These are phyloP conservation scores for Aulographum hederae DNA, from an alignment of 2,329 filamentous ascomycete genomes.

Conservation along the genomic window DNA sequence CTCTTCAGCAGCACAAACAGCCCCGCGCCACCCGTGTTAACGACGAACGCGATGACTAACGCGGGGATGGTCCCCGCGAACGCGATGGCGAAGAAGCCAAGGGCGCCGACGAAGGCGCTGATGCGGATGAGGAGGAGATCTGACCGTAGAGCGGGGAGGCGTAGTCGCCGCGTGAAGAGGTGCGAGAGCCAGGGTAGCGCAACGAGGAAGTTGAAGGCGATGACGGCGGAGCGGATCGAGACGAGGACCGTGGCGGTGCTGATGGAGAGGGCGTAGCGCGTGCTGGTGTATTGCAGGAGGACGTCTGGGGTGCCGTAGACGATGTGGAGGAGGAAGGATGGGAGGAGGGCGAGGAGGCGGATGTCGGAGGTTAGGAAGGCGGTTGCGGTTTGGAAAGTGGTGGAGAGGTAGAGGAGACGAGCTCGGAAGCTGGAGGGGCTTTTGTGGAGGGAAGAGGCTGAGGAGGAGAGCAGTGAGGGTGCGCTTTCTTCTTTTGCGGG, in stretches of 20 bases:
- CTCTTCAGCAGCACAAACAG: conserved; percentile 26
- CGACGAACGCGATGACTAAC: conserved; percentile 20
- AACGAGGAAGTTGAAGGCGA: conserved; percentile 13
- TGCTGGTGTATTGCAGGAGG: conserved; percentile 34
- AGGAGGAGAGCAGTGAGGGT: not conserved
- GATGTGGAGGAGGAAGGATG: conserved; percentile 12
- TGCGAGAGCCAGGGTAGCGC: conserved; percentile 12
- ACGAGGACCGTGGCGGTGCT: conserved; percentile 14
- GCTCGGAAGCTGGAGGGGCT: not conserved
- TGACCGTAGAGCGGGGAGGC: conserved; percentile 9
- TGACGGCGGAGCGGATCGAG: conserved; percentile 12
- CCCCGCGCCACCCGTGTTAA: conserved; percentile 28
- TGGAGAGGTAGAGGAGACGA: conserved; percentile 4
- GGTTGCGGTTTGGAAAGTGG: no score
- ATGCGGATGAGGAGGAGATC: conserved; percentile 14
- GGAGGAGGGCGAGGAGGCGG: conserved; percentile 13
- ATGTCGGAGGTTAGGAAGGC: conserved; percentile 13
- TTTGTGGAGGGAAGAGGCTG: no score
- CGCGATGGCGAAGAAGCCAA: conserved; percentile 13
- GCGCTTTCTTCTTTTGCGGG: not conserved
- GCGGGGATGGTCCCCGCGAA: conserved; percentile 11
- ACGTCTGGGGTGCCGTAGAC: conserved; percentile 14
- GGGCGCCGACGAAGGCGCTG: conserved; percentile 10
- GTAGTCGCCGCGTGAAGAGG: conserved; percentile 7
- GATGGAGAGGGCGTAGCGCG: conserved; percentile 30